A percentile compares a stretch with the other conserved stretches of the same genome.
Conservation (phyloP, 208 protist species). For the Crithidia fasciculata region DNA sequence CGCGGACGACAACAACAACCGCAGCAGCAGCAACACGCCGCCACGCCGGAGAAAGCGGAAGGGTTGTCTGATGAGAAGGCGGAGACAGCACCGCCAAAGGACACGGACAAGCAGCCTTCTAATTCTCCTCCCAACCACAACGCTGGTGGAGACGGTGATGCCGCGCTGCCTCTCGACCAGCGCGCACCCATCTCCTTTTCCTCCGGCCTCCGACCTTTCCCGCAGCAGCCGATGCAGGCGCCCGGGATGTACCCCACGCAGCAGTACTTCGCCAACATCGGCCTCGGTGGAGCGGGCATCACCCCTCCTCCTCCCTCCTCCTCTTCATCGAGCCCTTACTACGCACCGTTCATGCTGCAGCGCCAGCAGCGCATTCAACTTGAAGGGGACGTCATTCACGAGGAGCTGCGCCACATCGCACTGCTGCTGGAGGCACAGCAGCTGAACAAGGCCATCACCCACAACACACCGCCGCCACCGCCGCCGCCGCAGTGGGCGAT, state of each 20-base stretch:
- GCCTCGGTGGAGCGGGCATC: slow-evolving; percentile 15
- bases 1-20: neutral
- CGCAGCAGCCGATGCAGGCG: neutral
- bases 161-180: slow-evolving; percentile 2
- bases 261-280: slow-evolving; percentile 20
- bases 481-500: neutral
- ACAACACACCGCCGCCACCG: slow-evolving; percentile 19
- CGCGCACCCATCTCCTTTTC: slow-evolving; percentile 11
- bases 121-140: neutral
- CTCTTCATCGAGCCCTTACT: neutral
- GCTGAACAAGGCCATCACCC: slow-evolving; percentile 21
- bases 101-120: neutral
- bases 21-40: neutral
- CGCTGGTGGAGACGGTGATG: no score
- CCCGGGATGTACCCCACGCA: neutral
- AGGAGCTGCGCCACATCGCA: slow-evolving; percentile 32
- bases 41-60: neutral
- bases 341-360: slow-evolving; percentile 13
- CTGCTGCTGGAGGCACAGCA: slow-evolving; percentile 32
- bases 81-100: neutral
- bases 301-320: neutral
- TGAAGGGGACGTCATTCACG: slow-evolving; percentile 28
- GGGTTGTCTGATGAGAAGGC: neutral
- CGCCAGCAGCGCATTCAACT: slow-evolving; percentile 12
- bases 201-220: neutral